These are phyloP conservation scores for Pleurotus citrinopileatus DNA, from an alignment of 768 basidiomycete species.

Conservation along the genomic window DNA sequence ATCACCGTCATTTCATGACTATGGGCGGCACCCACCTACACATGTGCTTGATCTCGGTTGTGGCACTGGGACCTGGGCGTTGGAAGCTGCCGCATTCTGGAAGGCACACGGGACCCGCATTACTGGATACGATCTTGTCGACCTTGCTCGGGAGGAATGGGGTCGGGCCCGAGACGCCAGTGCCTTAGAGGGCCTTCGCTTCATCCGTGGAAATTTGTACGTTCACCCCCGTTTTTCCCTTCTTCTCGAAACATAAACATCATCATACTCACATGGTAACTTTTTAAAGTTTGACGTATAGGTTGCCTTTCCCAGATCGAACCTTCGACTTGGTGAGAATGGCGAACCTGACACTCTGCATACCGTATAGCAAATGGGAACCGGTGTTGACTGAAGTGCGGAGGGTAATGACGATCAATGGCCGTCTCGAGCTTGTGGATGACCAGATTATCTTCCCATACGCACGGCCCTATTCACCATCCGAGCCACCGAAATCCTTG, in stretches of 20 bases:
- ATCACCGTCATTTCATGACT: constrained; percentile 10
- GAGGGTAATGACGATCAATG: constrained; percentile 41
- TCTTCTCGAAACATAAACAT: background rate
- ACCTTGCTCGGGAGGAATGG: constrained; percentile 5
- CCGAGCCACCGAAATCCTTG: background rate
- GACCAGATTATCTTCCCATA: constrained; percentile 42
- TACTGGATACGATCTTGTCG: constrained; percentile 7
- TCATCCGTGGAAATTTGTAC: constrained; percentile 43
- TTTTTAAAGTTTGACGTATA: constrained; percentile 30
- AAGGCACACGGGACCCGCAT: constrained; percentile 3
- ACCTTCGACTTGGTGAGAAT: constrained; percentile 50
- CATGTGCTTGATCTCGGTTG: constrained; percentile 8
- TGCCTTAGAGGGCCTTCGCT: constrained; percentile 25
- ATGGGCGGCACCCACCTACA: constrained; percentile 1
- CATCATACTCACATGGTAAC: background rate
- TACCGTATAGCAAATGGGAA: constrained; percentile 41
- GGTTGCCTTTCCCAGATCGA: constrained; percentile 40
- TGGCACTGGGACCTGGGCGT: constrained; percentile 4
- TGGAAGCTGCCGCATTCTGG: constrained; percentile 8
- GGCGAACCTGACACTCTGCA: constrained; percentile 38
- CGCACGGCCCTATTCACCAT: constrained; percentile 11
- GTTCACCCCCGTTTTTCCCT: constrained; percentile 17
- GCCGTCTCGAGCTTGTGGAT: constrained; percentile 47
- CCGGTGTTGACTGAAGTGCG: constrained; percentile 38
- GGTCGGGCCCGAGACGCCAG: background rate